phyloP scores from a whole-genome alignment of 305 asterid genomes.

The Fraxinus nigra region DNA sequence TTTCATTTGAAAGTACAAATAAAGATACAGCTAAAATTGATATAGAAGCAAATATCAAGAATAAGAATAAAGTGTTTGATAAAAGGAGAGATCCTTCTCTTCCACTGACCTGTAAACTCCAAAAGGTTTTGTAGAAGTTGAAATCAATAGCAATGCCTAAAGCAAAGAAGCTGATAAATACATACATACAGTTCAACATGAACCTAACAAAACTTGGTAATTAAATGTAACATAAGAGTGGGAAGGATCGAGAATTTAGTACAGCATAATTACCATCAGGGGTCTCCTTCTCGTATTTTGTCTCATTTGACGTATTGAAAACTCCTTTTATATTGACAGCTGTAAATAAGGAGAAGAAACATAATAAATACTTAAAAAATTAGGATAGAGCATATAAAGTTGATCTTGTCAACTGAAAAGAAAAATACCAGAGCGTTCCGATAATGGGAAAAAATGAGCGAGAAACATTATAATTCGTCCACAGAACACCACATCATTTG shows the following conservation, averaged over 20 bases:
- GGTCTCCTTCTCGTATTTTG: slow-evolving; percentile 85
- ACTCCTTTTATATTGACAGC: slow-evolving; percentile 98
- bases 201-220: slow-evolving; percentile 17
- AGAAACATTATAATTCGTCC: slow-evolving; percentile 99
- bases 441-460: slow-evolving; percentile 92
- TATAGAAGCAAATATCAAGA: background rate
- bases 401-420: background rate
- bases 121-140: slow-evolving; percentile 93
- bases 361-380: slow-evolving; percentile 18
- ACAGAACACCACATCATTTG: slow-evolving; percentile 95
- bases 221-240: background rate
- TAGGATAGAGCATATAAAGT: background rate
- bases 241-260: slow-evolving; percentile 9
- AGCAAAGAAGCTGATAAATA: slow-evolving; percentile 25
- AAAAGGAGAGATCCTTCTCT: slow-evolving; percentile 8
- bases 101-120: slow-evolving; percentile 92
- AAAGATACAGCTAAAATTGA: slow-evolving; percentile 2
- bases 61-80: background rate
- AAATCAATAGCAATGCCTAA: slow-evolving; percentile 87
- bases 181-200: slow-evolving; percentile 10
- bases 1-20: slow-evolving; percentile 15
- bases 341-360: slow-evolving; percentile 36
- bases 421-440: slow-evolving; percentile 91
- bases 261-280: slow-evolving; percentile 58
- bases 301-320: slow-evolving; percentile 93